Percentiles rank a stretch among this genome's conserved stretches.
Evolutionary conservation across 73 alveolate species (phyloP).

Genomic region (Paraurostyla sp.): DNA sequence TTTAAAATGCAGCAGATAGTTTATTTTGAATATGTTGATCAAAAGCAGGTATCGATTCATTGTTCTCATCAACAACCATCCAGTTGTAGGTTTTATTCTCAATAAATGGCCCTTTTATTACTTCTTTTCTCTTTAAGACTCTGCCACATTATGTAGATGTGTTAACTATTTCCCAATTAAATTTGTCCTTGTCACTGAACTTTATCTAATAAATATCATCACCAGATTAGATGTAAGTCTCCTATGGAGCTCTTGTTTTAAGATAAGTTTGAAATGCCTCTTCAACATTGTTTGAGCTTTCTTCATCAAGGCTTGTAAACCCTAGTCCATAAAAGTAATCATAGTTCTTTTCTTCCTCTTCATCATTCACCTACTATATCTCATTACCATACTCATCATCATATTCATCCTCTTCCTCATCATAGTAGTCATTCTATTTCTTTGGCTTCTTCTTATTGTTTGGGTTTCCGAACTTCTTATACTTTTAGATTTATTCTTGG

Average conservation of each 20-base stretch:
- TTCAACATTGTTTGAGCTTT: neutral
- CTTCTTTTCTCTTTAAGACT: neutral
- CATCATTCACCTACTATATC: neutral
- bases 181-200: neutral
- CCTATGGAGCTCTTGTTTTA: neutral
- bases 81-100: conserved; percentile 2
- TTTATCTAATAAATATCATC: neutral
- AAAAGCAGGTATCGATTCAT: neutral
- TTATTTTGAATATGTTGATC: neutral
- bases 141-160: neutral
- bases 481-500: too few species aligned
- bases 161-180: neutral
- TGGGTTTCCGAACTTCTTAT: too few species aligned
- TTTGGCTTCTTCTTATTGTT: too few species aligned
- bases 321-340: neutral
- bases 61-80: neutral
- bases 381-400: neutral
- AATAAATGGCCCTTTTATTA: neutral
- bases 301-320: neutral
- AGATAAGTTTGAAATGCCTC: neutral
- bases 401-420: neutral
- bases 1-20: neutral
- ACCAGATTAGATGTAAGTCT: neutral
- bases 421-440: neutral
- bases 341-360: neutral